Base-by-base conservation (phyloP, 345 rosid species). In the Gossypium herbaceum region DNA sequence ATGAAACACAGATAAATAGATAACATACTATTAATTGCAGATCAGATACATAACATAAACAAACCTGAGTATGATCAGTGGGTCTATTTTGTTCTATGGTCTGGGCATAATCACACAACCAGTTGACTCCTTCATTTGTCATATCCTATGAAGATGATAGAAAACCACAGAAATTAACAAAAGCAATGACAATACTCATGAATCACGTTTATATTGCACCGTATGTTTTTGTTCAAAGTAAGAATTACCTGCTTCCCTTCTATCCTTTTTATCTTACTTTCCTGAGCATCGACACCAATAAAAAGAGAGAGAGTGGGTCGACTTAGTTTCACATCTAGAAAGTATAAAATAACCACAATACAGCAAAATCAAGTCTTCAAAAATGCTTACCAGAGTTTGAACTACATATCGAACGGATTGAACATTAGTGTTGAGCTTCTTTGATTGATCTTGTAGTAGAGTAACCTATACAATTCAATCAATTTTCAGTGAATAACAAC, bases 241-340 rank as follows among this genome's bases (percentile, higher is more conserved):
- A 66, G 10, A 72, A 57, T 67, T 83, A 90, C 94, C 97, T 92
- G 93, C 73, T 88, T 92, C 76, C 78, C 90, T 83, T 88, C 94
- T 41, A 92, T 83, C 74, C 81, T 82, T 57, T 34, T 71, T 67
- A 92, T 85, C 87, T 86, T 90, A 76, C 66, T 82, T 76, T 85
- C 88, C 97, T 91, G 80, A 71, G 76, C 60, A 65, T 12, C 39
- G 2, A 60, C 64, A 39, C 41, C 39, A 20, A 12, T 2, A 64
- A 44, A 69, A 1, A 47, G 50, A 39, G 3, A 19, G 55, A 43
- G 48, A 63, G 20, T 34, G 9, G 20, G 25, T 20, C 20, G 9
- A 51, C 34, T 24, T 29, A 62, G 45, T 58, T 65, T 67, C 70
- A n/a, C 43, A 20, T 64, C 12, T 19, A 64, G 44, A 77, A 56